These are phyloP conservation scores for Leishmania major DNA, from an alignment of 208 protist species.

Conservation along the genomic window DNA sequence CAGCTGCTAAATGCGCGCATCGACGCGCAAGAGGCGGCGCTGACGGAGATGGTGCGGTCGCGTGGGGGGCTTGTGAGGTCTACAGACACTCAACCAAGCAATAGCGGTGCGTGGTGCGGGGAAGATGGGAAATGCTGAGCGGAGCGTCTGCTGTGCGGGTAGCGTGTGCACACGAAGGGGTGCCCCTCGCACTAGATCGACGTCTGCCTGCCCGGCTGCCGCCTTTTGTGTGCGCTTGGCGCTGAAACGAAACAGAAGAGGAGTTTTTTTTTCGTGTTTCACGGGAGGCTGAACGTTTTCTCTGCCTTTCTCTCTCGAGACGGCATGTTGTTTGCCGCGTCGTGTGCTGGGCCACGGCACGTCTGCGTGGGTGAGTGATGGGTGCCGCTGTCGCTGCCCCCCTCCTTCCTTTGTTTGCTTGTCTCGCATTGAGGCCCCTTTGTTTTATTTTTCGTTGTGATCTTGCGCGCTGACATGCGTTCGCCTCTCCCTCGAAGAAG, in stretches of 20 bases:
- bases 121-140: background rate
- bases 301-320: background rate
- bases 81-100: background rate
- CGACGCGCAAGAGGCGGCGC: conserved; percentile 26
- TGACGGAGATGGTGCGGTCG: conserved; percentile 23
- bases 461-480: background rate
- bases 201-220: background rate
- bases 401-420: background rate
- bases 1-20: conserved; percentile 26
- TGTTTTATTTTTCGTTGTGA: background rate
- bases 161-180: background rate
- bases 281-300: background rate
- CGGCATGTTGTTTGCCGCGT: background rate
- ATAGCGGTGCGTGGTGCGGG: background rate
- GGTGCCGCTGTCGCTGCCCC: background rate
- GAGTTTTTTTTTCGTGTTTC: background rate
- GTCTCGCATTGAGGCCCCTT: background rate
- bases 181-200: background rate
- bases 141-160: background rate
- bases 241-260: background rate
- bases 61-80: background rate
- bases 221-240: background rate
- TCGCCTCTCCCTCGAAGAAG: background rate
- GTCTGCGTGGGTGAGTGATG: background rate
- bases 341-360: background rate